phyloP scores from a whole-genome alignment of 805 yeast genomes.

The Hermanozyma aechmeae region DNA sequence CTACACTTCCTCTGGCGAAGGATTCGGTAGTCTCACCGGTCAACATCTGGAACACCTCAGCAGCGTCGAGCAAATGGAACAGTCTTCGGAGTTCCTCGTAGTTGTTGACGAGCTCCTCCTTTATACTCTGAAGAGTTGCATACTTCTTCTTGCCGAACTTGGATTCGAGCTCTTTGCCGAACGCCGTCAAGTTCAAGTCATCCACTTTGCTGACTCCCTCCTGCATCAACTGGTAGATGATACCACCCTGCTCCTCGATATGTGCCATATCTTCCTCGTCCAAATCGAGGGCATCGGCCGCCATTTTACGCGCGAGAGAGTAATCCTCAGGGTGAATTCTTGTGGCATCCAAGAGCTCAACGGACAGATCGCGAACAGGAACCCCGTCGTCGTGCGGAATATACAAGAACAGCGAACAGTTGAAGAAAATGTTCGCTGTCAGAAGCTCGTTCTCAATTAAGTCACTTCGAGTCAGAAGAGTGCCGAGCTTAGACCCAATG shows the following conservation, averaged over 20 bases:
- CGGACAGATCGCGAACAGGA: conserved; percentile 44
- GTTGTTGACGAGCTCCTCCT: conserved; percentile 79
- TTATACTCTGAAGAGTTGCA: conserved; percentile 74
- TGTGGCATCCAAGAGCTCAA: conserved; percentile 85
- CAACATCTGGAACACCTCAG: conserved; percentile 77
- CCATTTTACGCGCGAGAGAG: conserved; percentile 92
- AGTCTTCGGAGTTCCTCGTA: conserved; percentile 78
- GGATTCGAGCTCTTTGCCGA: conserved; percentile 78
- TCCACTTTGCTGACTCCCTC: conserved; percentile 71
- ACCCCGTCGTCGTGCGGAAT: conserved; percentile 62
- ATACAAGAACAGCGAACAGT: conserved; percentile 83
- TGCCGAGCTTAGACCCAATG: conserved; percentile 54
- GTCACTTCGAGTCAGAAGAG: conserved; percentile 61
- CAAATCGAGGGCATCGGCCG: conserved; percentile 92
- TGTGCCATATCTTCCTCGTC: conserved; percentile 89
- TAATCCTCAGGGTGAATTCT: conserved; percentile 98
- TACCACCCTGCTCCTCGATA: conserved; percentile 72
- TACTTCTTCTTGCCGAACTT: conserved; percentile 65
- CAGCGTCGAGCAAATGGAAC: conserved; percentile 53
- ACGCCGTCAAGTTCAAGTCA: conserved; percentile 81
- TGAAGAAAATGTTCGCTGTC: conserved; percentile 75
- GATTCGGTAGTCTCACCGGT: conserved; percentile 78
- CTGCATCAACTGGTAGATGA: conserved; percentile 61
- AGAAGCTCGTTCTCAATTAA: conserved; percentile 73
- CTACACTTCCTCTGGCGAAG: conserved; percentile 57